Conservation (phyloP, 2,329 filamentous ascomycete species). For the Aspergillus caelatus region DNA sequence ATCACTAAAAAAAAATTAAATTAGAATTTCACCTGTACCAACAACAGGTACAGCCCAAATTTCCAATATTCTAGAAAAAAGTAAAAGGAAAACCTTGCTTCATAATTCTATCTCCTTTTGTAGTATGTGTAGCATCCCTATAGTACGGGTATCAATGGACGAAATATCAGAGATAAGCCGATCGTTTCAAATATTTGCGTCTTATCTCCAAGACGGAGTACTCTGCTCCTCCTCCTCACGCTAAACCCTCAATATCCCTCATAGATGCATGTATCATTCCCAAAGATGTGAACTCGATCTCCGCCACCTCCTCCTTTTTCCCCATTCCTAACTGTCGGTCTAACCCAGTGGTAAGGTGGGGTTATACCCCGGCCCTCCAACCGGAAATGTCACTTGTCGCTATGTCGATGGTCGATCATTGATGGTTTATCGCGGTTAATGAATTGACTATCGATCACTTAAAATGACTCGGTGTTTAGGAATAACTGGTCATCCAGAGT, state of each 20-base stretch:
- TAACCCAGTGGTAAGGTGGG: background rate
- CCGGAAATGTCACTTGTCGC: background rate
- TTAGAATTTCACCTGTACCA: background rate
- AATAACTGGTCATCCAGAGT: background rate
- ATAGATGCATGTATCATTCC: background rate
- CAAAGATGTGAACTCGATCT: conserved; percentile 7
- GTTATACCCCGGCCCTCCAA: conserved; percentile 1
- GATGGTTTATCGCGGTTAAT: background rate
- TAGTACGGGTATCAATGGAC: background rate
- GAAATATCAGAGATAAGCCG: background rate
- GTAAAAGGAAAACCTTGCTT: background rate
- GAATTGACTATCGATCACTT: background rate
- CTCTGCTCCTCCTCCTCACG: conserved; percentile 5
- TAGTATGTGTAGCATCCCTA: too few species aligned
- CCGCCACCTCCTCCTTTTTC: conserved; percentile 2
- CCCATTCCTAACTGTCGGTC: conserved; percentile 3
- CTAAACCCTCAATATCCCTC: conserved; percentile 1
- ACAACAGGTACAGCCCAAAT: background rate
- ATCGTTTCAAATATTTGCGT: background rate
- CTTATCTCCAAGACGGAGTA: conserved; percentile 5
- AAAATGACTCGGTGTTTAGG: background rate
- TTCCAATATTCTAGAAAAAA: background rate
- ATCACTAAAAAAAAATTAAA: background rate
- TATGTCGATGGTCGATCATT: background rate
- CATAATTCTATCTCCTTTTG: background rate